Evolutionary conservation across 257 asterid genomes (phyloP), one percentile per base, ranked within the genome.

Genomic region (Cruciata laevipes): DNA sequence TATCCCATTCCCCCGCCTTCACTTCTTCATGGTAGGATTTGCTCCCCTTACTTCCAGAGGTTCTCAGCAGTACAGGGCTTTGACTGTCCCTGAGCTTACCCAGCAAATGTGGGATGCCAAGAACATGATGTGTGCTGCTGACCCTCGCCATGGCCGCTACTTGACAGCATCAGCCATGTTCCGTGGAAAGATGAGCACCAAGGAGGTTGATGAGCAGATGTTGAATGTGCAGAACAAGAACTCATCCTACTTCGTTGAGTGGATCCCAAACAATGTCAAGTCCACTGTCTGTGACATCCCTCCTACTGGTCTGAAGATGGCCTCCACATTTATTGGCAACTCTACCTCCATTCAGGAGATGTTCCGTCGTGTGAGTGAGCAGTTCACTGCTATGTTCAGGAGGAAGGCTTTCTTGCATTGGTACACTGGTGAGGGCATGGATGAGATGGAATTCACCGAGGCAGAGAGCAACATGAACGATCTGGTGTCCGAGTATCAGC

Each of bases 381-480:
- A 82, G 25, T 82, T 82, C 72, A 82, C 86, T 0, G 86, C 86
- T 52, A 82, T 82, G 86, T 82, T 82, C 59, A 79, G 86, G 80
- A 76, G 86, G 68, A 82, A 82, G 77, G 87, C 87, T 74, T 82
- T 82, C 81, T 77, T 82, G 84, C 87, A 82, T 7, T 82, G 87
- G 87, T 82, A 82, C 53, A 82, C 87, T 0, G 87, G 87, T 6
- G 87, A 82, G 44, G 87, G 84, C 11, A 82, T 82, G 87, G 87
- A 79, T 10, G 87, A 82, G 75, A 82, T 82, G 87, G 87, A 82
- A 69, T 79, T 82, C 74, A 82, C 84, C 1, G 87, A 82, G 79
- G 87, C 87, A 13, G 84, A 82, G 69, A 82, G 87, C 66, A 79
- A 82, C 81, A 79, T 82, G 87, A 79, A 82, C 44, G 87, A 82